Base-by-base conservation (phyloP, 1,139 yeast genomes). In the Hansenula lynferdii region DNA sequence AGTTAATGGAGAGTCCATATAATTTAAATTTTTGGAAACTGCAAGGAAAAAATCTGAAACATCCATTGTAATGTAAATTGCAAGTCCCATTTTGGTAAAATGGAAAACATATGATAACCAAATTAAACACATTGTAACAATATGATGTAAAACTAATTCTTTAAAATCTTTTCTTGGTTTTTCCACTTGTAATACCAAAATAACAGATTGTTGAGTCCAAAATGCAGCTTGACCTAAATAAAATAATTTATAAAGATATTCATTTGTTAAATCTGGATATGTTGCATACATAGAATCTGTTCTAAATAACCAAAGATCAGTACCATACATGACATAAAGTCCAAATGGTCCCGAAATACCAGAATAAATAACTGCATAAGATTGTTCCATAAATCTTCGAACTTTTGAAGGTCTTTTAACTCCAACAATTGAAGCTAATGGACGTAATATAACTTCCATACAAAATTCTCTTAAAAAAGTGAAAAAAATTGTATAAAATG, bases 181-280 rank as follows among this genome's bases (percentile, higher is more conserved):
- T 62, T 92, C 99, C 46, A 92, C 72, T 61, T 85, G 96, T 49
- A 94, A 69, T 40, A 80, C 65, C 45, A 92, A 69, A 21, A 92
- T 83, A 31, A 85, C 78, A 1, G 94, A 82, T 64, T 92, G 98
- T 65, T 92, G 99, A 15, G 89, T 80, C 99, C 99, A 92, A 62
- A 87, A 92, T 3, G 97, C 85, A 7, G 97, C 97, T 66, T 92
- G 98, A 29, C 87, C 80, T 48, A 92, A 69, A 61, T 92, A 94
- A 59, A 84, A 94, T 15, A 79, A 59, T 65, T 92, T 92, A 66
- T 85, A 85, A 44, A 72, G 67, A 44, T 70, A 72, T 42, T 77
- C 81, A 57, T 85, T 89, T 28, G 84, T 72, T 46, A 75, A 71
- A 64, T 94, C 97, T 11, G 98, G 98, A 59, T 84, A 92, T 24